These are phyloP conservation scores for Teunomyces atbi DNA, from an alignment of 805 yeast species.

Conservation along the genomic window DNA sequence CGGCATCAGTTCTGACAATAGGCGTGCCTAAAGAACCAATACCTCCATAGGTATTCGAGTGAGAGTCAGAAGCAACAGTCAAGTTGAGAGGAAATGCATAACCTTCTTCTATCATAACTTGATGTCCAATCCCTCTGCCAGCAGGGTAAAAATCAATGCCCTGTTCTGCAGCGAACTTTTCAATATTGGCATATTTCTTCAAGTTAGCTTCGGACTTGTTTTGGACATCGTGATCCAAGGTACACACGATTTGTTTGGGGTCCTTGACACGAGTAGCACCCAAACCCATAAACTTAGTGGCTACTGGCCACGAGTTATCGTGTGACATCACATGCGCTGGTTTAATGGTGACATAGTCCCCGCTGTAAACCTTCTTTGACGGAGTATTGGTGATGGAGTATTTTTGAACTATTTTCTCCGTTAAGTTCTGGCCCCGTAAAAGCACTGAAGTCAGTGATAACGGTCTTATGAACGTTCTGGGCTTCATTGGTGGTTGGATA, in stretches of 20 bases:
- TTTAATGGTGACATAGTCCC: conserved; percentile 90
- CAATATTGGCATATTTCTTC: conserved; percentile 83
- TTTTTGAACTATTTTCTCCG: conserved; percentile 93
- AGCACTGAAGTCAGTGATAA: conserved; percentile 5
- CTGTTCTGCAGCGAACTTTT: conserved; percentile 83
- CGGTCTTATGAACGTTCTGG: conserved; percentile 4
- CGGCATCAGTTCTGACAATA: conserved; percentile 97
- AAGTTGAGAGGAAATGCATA: conserved; percentile 93
- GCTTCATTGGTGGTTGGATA: neutral
- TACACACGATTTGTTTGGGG: conserved; percentile 89
- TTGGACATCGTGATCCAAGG: conserved; percentile 97
- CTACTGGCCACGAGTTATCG: conserved; percentile 99
- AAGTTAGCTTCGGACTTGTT: conserved; percentile 86
- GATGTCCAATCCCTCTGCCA: conserved; percentile 99
- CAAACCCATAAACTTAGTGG: conserved; percentile 89
- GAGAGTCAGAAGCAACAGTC: conserved; percentile 97
- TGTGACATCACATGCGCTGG: conserved; percentile 99
- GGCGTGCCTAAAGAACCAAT: conserved; percentile 96
- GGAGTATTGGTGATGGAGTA: conserved; percentile 83
- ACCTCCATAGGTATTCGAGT: conserved; percentile 97
- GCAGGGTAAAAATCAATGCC: conserved; percentile 98
- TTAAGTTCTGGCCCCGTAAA: conserved; percentile 69
- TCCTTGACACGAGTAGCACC: conserved; percentile 85
- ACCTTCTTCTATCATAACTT: conserved; percentile 98
- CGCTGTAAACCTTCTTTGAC: conserved; percentile 76